phyloP scores from a whole-genome alignment of 768 basidiomycete species.

The Mycena galericulata region DNA sequence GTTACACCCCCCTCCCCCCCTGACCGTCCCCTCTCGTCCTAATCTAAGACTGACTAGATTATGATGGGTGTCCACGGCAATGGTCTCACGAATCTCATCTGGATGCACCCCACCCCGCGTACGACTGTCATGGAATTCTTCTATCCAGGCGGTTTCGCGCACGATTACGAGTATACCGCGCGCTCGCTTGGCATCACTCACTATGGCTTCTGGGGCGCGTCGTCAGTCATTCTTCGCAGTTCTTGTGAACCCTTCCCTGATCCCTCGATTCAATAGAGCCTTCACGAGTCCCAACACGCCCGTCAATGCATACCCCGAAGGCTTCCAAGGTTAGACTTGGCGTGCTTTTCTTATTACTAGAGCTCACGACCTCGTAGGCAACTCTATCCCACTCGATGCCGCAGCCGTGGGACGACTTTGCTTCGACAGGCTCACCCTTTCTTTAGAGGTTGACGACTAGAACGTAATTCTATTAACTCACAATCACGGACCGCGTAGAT shows the following conservation, averaged over 20 bases:
- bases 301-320: conserved; percentile 78
- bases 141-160: conserved; percentile 72
- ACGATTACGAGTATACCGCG: conserved; percentile 61
- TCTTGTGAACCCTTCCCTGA: background rate
- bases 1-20: conserved; percentile 43
- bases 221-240: conserved; percentile 54
- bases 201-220: conserved; percentile 86
- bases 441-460: background rate
- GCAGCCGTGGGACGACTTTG: background rate
- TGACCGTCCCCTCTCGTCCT: background rate
- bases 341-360: background rate
- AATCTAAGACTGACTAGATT: conserved; percentile 63
- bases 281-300: conserved; percentile 84
- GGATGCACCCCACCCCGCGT: conserved; percentile 89
- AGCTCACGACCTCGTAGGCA: background rate
- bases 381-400: background rate
- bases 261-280: conserved; percentile 49
- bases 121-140: conserved; percentile 96
- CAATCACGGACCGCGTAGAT: too few relatives aligned
- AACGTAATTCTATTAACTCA: too few relatives aligned
- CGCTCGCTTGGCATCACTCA: conserved; percentile 80
- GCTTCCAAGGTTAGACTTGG: conserved; percentile 73
- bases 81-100: conserved; percentile 86
- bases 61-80: conserved; percentile 97
- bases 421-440: background rate